Conservation (phyloP, 805 yeast species). For the Candida namnaoensis region DNA sequence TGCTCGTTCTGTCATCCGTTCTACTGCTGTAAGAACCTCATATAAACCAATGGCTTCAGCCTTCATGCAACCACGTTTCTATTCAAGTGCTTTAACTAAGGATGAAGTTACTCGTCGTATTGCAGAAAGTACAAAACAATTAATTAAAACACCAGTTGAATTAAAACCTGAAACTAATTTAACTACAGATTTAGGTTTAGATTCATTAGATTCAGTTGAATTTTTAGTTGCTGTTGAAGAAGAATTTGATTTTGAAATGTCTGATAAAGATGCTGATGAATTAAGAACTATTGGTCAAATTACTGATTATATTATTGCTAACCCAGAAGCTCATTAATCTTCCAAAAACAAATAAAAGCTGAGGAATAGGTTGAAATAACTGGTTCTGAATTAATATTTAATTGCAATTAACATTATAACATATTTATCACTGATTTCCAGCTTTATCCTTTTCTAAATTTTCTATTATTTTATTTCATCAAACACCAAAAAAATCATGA, state of each 20-base stretch:
- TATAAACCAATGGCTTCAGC: constrained; percentile 11
- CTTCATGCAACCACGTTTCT: constrained; percentile 26
- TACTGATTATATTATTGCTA: constrained; percentile 72
- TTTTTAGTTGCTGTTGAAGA: constrained; percentile 95
- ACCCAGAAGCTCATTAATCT: constrained; percentile 35
- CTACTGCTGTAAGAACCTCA: constrained; percentile 13
- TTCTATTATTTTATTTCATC: too few relatives aligned
- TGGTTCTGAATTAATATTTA: too few relatives aligned
- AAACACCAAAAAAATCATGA: too few relatives aligned
- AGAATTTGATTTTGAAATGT: constrained; percentile 76
- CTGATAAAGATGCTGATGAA: constrained; percentile 89
- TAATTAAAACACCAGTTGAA: constrained; percentile 47
- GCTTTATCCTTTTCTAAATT: too few relatives aligned
- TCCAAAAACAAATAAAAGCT: too few relatives aligned
- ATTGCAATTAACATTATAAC: too few relatives aligned
- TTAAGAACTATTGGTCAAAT: constrained; percentile 93
- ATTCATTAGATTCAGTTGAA: constrained; percentile 91
- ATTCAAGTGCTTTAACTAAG: constrained; percentile 56
- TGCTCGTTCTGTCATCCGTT: constrained; percentile 29
- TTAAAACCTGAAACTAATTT: constrained; percentile 28
- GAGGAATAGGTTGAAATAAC: too few relatives aligned
- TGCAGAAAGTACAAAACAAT: constrained; percentile 62
- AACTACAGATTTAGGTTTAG: constrained; percentile 67
- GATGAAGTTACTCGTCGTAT: constrained; percentile 81
- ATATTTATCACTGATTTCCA: too few relatives aligned